Base-by-base conservation (phyloP, 179 eudicot genomes). In the Silene noctiflora region DNA sequence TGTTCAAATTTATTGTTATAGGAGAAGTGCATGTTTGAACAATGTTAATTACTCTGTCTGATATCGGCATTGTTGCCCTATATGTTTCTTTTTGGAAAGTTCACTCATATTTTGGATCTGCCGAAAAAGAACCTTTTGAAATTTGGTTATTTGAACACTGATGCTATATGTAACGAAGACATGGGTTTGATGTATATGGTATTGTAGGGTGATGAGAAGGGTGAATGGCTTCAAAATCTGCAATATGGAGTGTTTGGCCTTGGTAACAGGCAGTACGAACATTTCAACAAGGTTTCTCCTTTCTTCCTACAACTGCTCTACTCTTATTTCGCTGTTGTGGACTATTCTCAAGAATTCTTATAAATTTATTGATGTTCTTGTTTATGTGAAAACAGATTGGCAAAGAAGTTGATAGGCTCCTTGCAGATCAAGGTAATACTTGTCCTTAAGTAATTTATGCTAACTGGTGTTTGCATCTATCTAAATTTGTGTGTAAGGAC, bases 251-350 rank as follows among this genome's bases (percentile, higher is more conserved):
- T 91, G 2, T 91, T 91, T 83, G 94, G 89, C 67, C 92, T 90
- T 59, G 97, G 94, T 20, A 90, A 91, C 76, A 85, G 88, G 72
- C 94, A 90, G 58, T 91, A 91, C 75, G 97, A 90, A 73, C 97
- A 91, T 86, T 91, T 91, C 81, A 91, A 91, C 87, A 91, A 90
- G 97, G 97, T 87, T 4, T 79, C 31, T 24, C 16, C 59, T 51
- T 72, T 51, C 8, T 8, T 69, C 33, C 48, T 21, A 14, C 4
- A 10, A 60, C 46, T 35, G 42, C 4, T 73, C 11, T 20, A 12
- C 14, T 3, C 25, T 62, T 6, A 19, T 44, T 53, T 6, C 4
- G 63, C n/a, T 33, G 67, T 20, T 13, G 51, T 51, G 6, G 4
- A 10, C 56, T 31, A 68, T 9, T 55, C 46, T 64, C 62, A 2